Percentiles rank a stretch among this genome's conserved stretches.
phyloP scores from a whole-genome alignment of 2,329 filamentous ascomycete species.

The Colletotrichum somersetense region DNA sequence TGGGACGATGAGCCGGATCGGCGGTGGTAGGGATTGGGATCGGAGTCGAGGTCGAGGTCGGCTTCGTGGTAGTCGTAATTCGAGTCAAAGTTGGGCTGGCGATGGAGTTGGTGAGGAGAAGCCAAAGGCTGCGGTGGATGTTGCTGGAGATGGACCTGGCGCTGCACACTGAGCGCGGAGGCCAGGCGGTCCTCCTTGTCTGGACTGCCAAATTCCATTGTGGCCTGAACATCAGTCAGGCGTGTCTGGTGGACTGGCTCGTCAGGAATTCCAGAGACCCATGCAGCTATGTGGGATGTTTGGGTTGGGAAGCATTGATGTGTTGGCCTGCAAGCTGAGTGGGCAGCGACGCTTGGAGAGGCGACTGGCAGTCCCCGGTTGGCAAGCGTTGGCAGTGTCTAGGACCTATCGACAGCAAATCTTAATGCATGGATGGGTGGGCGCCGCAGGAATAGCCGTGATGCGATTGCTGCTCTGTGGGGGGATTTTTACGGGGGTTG shows the following conservation, averaged over 20 bases:
- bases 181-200: conserved; percentile 57
- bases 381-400: conserved; percentile 40
- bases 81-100: conserved; percentile 44
- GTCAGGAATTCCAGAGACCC: conserved; percentile 56
- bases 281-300: conserved; percentile 54
- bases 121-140: conserved; percentile 34
- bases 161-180: conserved; percentile 45
- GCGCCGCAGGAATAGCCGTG: conserved; percentile 37
- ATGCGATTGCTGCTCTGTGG: conserved; percentile 40
- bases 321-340: conserved; percentile 57
- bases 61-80: conserved; percentile 47
- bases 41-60: conserved; percentile 47
- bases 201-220: conserved; percentile 63
- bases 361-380: conserved; percentile 42
- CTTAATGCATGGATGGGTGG: conserved; percentile 41
- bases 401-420: conserved; percentile 42
- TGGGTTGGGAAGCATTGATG: conserved; percentile 60
- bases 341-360: conserved; percentile 47
- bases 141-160: conserved; percentile 47
- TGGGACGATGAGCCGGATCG: conserved; percentile 40
- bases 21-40: conserved; percentile 46
- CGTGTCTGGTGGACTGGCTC: conserved; percentile 56
- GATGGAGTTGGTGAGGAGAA: conserved; percentile 46
- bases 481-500: conserved; percentile 32
- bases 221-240: conserved; percentile 61